Percentiles rank a stretch among this genome's conserved stretches.
These are phyloP conservation scores for Chromosphaera perkinsii DNA, from an alignment of 208 protist genomes.

Conservation along the genomic window DNA sequence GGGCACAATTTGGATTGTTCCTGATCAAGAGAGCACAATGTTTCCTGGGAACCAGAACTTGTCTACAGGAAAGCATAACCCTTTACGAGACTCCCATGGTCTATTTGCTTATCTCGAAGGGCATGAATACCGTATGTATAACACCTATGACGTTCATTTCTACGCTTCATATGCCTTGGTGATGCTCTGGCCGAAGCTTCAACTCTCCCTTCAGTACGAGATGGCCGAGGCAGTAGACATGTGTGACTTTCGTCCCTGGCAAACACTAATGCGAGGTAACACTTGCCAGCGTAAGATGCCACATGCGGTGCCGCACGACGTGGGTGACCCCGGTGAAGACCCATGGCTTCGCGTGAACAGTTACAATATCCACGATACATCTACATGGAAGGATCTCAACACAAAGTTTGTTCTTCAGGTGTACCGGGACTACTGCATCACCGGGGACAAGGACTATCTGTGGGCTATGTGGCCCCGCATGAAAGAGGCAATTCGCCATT, in stretches of 20 bases:
- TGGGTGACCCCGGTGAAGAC: slow-evolving; percentile 56
- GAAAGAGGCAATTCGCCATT: slow-evolving; percentile 24
- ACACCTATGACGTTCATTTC: slow-evolving; percentile 69
- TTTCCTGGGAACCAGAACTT: not conserved
- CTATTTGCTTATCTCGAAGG: slow-evolving; percentile 55
- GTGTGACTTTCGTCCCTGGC: not conserved
- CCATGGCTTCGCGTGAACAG: slow-evolving; percentile 54
- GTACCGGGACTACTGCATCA: slow-evolving; percentile 56
- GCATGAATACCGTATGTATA: slow-evolving; percentile 60
- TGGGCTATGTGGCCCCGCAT: slow-evolving; percentile 30
- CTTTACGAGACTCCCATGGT: not conserved
- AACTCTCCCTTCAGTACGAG: slow-evolving; percentile 49
- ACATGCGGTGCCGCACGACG: slow-evolving; percentile 56
- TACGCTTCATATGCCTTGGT: slow-evolving; percentile 59
- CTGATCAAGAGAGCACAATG: slow-evolving; percentile 9
- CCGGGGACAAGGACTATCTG: slow-evolving; percentile 46
- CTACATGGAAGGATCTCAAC: slow-evolving; percentile 50
- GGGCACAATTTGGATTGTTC: slow-evolving; percentile 53
- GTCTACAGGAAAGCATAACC: slow-evolving; percentile 8
- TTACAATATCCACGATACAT: slow-evolving; percentile 62
- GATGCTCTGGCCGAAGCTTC: slow-evolving; percentile 52
- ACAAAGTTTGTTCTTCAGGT: slow-evolving; percentile 62
- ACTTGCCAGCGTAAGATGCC: not conserved
- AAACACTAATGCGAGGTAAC: slow-evolving; percentile 10
- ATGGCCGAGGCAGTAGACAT: slow-evolving; percentile 11